Conservation (phyloP, 768 basidiomycete species). For the Panus rudis region DNA sequence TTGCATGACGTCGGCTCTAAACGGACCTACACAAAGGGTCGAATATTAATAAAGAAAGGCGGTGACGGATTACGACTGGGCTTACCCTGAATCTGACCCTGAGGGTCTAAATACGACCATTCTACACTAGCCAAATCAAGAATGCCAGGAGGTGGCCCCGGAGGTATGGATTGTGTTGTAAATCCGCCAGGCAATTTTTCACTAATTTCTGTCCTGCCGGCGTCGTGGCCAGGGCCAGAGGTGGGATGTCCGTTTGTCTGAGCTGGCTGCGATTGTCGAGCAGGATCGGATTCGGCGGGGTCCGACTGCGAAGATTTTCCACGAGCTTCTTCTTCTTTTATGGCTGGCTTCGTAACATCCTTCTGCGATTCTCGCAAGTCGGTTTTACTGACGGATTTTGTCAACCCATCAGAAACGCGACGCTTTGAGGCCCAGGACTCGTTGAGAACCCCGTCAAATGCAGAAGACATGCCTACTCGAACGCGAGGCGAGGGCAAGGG, state of each 20-base stretch:
- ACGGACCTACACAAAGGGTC: constrained; percentile 58
- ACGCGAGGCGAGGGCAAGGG: constrained; percentile 58
- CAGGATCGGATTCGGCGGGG: not conserved
- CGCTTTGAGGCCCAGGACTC: constrained; percentile 66
- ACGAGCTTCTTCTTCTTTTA: constrained; percentile 62
- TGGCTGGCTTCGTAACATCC: constrained; percentile 38
- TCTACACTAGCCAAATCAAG: constrained; percentile 56
- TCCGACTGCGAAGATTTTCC: no score
- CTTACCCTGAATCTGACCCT: constrained; percentile 86
- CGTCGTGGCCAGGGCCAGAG: no score
- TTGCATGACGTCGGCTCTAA: constrained; percentile 85
- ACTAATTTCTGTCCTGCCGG: no score
- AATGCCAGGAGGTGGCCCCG: constrained; percentile 33
- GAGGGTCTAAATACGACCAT: constrained; percentile 92
- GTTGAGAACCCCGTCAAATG: constrained; percentile 71
- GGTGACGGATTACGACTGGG: not conserved
- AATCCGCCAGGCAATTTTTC: not conserved
- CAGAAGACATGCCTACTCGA: constrained; percentile 49
- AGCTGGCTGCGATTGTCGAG: not conserved
- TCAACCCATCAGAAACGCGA: constrained; percentile 49
- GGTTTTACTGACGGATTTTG: constrained; percentile 35
- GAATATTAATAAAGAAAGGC: constrained; percentile 1
- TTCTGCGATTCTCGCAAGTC: constrained; percentile 31
- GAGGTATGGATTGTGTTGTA: constrained; percentile 1
- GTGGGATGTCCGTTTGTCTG: no score